Conservation (phyloP, 805 yeast genomes). For the Wickerhamomyces pijperi region DNA sequence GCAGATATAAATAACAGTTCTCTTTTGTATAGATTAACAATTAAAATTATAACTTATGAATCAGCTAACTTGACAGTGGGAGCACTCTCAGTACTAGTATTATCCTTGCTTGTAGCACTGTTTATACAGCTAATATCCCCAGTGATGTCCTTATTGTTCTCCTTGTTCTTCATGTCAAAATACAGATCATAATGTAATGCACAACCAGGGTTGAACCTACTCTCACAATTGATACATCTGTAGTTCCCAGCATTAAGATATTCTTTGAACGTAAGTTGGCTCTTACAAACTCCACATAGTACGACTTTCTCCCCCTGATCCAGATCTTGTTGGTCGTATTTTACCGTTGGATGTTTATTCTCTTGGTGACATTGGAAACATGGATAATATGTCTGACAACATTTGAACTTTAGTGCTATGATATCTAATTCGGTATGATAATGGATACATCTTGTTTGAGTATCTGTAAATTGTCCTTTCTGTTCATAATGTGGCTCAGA, state of each 20-base stretch:
- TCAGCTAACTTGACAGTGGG: too few relatives aligned
- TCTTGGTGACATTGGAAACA: background rate
- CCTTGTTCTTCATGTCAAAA: background rate
- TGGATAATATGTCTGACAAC: background rate
- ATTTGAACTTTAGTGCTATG: background rate
- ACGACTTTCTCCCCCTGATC: background rate
- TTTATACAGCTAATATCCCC: too few relatives aligned
- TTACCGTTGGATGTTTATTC: background rate
- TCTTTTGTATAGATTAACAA: too few relatives aligned
- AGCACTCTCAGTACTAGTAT: too few relatives aligned
- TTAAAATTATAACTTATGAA: too few relatives aligned
- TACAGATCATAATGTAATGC: background rate
- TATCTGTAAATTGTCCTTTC: background rate
- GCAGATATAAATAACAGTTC: too few relatives aligned
- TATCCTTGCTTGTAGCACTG: too few relatives aligned
- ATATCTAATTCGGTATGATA: background rate
- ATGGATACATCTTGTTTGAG: background rate
- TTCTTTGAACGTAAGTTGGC: background rate
- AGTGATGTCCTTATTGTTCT: too few relatives aligned
- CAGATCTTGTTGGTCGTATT: background rate
- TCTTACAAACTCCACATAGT: background rate
- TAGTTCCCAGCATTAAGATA: background rate
- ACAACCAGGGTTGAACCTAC: background rate
- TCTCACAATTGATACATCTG: background rate
- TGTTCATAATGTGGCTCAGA: background rate